Evolutionary conservation across 441 rosid species (phyloP), one percentile per base, ranked within the genome.

Genomic region (Erysimum pusillum): DNA sequence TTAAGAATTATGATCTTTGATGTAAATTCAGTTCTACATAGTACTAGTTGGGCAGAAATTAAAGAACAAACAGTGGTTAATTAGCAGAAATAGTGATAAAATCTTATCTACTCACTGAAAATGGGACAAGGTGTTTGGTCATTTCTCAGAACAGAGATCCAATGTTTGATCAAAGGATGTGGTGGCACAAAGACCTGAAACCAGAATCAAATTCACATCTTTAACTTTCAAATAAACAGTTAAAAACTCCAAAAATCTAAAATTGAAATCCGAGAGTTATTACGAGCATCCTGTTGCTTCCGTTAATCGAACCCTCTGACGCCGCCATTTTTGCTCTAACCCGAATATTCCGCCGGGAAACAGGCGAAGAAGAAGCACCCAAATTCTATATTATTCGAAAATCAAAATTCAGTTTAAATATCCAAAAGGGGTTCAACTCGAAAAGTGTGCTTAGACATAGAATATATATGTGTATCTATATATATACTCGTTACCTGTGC

Each of bases 131-230:
- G 98, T 44, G 97, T 88, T 75, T 87, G 97, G 44, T 92, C 96
- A 45, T 92, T 94, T 70, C 97, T 84, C 51, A 94, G 73, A 75
- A 94, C 88, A 9, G 94, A 90, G 81, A 94, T 84, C 97, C 97
- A 92, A 68, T 94, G 98, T 86, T 92, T 92, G 82, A 94, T 88
- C 85, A 92, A 82, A 14, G 97, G 97, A 82, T 92, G 97, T 0
- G 97, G 97, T 20, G 98, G 97, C 83, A 94, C 98, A 79, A 83
- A 92, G 1, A 92, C 98, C 97, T 94, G 82, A 61, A 65, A 36
- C 18, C 15, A 73, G 0, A 70, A 44, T 38, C 79, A 49, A 51
- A 6, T 13, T 20, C 63, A 73, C 4, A 7, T 15, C 53, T 39
- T 46, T 54, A 28, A 61, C 14, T 48, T 71, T 42, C 49, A 61